Percentiles rank a stretch among this genome's conserved stretches.
phyloP scores from a whole-genome alignment of 2,329 filamentous ascomycete species.

The Penicillium sp. region DNA sequence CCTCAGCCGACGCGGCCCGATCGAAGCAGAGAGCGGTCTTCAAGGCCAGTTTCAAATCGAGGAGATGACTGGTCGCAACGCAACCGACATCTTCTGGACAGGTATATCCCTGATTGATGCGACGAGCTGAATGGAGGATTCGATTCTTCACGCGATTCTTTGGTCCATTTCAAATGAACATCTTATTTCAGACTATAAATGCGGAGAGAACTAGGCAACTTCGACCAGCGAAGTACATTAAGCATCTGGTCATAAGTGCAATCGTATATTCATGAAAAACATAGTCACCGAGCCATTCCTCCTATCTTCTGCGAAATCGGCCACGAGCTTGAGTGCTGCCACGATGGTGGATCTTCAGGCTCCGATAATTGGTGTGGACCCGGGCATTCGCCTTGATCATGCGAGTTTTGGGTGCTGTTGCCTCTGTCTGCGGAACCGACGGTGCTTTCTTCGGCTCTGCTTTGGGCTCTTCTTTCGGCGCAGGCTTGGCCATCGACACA shows the following conservation, averaged over 20 bases:
- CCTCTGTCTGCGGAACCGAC: constrained; percentile 13
- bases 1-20: background rate
- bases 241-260: constrained; percentile 15
- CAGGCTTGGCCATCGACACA: constrained; percentile 20
- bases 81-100: constrained; percentile 24
- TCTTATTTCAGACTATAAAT: background rate
- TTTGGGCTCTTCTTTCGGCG: constrained; percentile 11
- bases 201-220: background rate
- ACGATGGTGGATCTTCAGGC: constrained; percentile 42
- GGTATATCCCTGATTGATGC: constrained; percentile 30
- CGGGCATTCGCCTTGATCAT: constrained; percentile 37
- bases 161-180: background rate
- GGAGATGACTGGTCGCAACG: constrained; percentile 1
- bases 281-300: background rate
- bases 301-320: constrained; percentile 35
- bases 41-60: background rate
- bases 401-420: constrained; percentile 23
- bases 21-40: background rate
- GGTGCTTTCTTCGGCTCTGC: constrained; percentile 13
- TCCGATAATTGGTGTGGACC: constrained; percentile 45
- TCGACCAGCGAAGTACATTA: background rate
- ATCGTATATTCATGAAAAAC: constrained; percentile 15
- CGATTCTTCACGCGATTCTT: background rate
- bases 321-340: constrained; percentile 31
- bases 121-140: too few relatives aligned